Evolutionary conservation across 2,329 filamentous ascomycete genomes (phyloP), one percentile per base, ranked within the genome.

Genomic region (Arthroderma sp.): DNA sequence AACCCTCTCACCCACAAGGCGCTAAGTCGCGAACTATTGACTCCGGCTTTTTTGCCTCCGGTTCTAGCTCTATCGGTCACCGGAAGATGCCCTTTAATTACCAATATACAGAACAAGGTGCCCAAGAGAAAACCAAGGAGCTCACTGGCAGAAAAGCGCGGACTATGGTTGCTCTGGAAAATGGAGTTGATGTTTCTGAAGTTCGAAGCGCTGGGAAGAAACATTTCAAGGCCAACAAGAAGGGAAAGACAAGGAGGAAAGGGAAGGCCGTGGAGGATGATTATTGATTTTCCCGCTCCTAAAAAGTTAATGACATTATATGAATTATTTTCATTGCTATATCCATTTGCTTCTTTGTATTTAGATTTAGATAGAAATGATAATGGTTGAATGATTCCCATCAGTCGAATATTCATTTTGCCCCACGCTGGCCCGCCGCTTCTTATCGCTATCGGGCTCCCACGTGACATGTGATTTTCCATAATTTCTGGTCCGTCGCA

Each of bases 101-200:
- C 67, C 84, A 91, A 66, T 93, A 95, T 65, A 80, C 80, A 3
- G 76, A 91, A 64, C 86, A 94, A 58, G 87, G 86, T 4, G 66
- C 61, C 4, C 64, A 67, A 48, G 65, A 73, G 29, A 93, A 85
- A 65, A 71, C 72, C 10, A 93, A 85, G 67, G 71, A 82, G 50
- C 66, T 95, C 39, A 85, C 77, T 11, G 88, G 88, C 0, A 74
- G 91, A 49, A 98, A 98, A 64, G 76, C 85, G 42, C 79, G 56
- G 57, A 73, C 81, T 34, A 77, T 95, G 70, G 70, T 85, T 42
- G 89, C 89, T 7, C 59, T 95, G 49, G 86, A 95, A 67, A 85
- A 81, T 48, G 84, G 85, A 9, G 62, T 96, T 32, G 87, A 95
- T 57, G 81, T 84, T 0, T 81, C 80, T 48, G 89, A 95, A 47